Conservation (phyloP, 2,329 filamentous ascomycete genomes). For the Aspergillus pseudoviridinutans region DNA sequence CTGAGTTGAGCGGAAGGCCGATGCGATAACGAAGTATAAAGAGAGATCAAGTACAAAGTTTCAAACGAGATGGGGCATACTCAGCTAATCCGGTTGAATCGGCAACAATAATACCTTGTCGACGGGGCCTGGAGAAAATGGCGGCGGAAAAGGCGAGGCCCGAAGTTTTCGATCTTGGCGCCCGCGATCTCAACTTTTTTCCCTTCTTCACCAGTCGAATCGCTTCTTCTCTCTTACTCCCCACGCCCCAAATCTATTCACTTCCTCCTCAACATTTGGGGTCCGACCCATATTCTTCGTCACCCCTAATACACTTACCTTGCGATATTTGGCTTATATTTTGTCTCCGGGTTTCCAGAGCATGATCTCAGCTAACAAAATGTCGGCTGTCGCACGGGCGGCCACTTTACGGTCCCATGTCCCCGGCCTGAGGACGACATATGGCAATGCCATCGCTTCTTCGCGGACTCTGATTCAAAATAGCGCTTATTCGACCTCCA, state of each 20-base stretch:
- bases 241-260: slow-evolving; percentile 13
- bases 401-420: slow-evolving; percentile 34
- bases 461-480: slow-evolving; percentile 33
- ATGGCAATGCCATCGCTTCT: slow-evolving; percentile 25
- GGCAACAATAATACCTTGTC: not conserved
- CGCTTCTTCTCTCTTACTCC: slow-evolving; percentile 20
- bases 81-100: not conserved
- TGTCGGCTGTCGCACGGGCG: slow-evolving; percentile 36
- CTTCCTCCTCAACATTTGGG: slow-evolving; percentile 11
- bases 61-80: not conserved
- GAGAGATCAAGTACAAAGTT: not conserved
- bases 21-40: not conserved
- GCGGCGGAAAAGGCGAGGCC: slow-evolving; percentile 26
- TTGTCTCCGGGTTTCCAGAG: slow-evolving; percentile 18
- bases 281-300: slow-evolving; percentile 9
- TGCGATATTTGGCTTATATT: slow-evolving; percentile 1
- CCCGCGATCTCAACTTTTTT: slow-evolving; percentile 31
- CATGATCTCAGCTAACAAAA: slow-evolving; percentile 39
- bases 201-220: slow-evolving; percentile 27
- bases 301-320: slow-evolving; percentile 1
- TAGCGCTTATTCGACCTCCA: slow-evolving; percentile 30
- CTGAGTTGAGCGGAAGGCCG: not conserved
- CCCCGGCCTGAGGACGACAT: slow-evolving; percentile 28
- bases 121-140: slow-evolving; percentile 12
- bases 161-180: slow-evolving; percentile 38